Base-by-base conservation (phyloP, 2,329 filamentous ascomycete genomes). In the Colletotrichum sublineola region DNA sequence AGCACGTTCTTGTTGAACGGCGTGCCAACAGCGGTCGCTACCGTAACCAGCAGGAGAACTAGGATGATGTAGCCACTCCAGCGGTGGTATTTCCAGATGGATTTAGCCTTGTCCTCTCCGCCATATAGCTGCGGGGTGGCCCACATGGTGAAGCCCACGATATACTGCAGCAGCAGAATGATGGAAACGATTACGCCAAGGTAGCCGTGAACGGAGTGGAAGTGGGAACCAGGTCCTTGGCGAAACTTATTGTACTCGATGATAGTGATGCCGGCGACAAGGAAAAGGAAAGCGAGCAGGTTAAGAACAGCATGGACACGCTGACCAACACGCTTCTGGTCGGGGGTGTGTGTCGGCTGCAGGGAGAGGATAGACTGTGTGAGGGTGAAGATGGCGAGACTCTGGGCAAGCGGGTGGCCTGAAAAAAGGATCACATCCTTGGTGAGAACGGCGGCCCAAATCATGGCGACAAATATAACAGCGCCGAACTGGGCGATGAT, bases 81-180 rank as follows among this genome's bases (percentile, higher is more conserved):
- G 40, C 96, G 90, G 81, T 98, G 96, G 78, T 95, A 97, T 83
- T 97, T 98, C 87, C 96, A 98, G 53, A 97, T 81, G 33, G 86
- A 86, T 87, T 95, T 97, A 29, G 95, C 96, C 3, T 90, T 91
- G 36, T 94, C 91, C 74, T 92, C 90, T 68, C 94, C 91, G 6
- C 95, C 95, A 77, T 96, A 97, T 1, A 97, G 77, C 0, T 79
- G 79, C 0, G 95, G 95, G 3, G 89, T 85, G 71, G 90, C 94
- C 85, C 92, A 98, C 84, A 96, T 94, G 42, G 94, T 93, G 74
- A 97, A 89, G 20, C 96, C 96, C 40, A 97, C 88, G 1, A 92
- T 62, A 56, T 93, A 92, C 83, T 98, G 96, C 1, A 93, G 76
- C 14, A 91, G 80, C 8, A 97, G 86, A 67, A 93, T 75, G 67